A percentile compares a stretch with the other conserved stretches of the same genome.
These are phyloP conservation scores for Turnera subulata DNA, from an alignment of 345 rosid species.

Conservation along the genomic window DNA sequence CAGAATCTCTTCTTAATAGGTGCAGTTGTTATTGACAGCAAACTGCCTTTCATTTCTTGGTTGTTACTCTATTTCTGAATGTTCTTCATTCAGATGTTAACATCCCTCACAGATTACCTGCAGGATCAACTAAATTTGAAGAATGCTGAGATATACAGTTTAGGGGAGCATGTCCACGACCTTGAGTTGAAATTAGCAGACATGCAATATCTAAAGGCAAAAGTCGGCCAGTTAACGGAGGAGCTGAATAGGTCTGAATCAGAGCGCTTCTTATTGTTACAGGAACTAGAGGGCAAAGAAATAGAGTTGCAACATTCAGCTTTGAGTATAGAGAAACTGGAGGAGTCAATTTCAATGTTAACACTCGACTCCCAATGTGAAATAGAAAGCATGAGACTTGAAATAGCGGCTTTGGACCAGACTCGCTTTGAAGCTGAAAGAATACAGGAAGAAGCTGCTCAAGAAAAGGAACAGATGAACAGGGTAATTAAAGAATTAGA, in stretches of 20 bases:
- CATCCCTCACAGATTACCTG: slow-evolving; percentile 55
- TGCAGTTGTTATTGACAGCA: too few species aligned
- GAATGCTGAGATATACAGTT: slow-evolving; percentile 47
- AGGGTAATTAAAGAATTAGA: slow-evolving; percentile 45
- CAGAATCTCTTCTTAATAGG: too few species aligned
- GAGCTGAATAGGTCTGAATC: slow-evolving; percentile 51
- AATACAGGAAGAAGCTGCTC: slow-evolving; percentile 42
- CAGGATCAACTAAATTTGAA: slow-evolving; percentile 70
- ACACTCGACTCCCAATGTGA: slow-evolving; percentile 74
- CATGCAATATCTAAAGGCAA: slow-evolving; percentile 42
- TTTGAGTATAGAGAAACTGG: slow-evolving; percentile 55
- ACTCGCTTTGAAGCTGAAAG: slow-evolving; percentile 47
- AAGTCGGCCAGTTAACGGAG: slow-evolving; percentile 39
- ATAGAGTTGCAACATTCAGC: slow-evolving; percentile 46
- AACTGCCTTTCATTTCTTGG: too few species aligned
- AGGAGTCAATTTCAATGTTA: slow-evolving; percentile 55
- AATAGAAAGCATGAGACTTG: slow-evolving; percentile 83
- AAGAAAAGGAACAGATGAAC: slow-evolving; percentile 44
- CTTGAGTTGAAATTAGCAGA: slow-evolving; percentile 62
- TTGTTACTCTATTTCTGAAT: too few species aligned
- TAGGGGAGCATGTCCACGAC: slow-evolving; percentile 46
- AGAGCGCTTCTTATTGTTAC: slow-evolving; percentile 39
- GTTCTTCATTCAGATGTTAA: slow-evolving; percentile 1
- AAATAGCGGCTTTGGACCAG: slow-evolving; percentile 55
- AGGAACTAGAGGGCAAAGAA: slow-evolving; percentile 61